Evolutionary conservation across 192 early-diverging fungal species (phyloP), one percentile per base, ranked within the genome.

Genomic region (Coemansia sp.): DNA sequence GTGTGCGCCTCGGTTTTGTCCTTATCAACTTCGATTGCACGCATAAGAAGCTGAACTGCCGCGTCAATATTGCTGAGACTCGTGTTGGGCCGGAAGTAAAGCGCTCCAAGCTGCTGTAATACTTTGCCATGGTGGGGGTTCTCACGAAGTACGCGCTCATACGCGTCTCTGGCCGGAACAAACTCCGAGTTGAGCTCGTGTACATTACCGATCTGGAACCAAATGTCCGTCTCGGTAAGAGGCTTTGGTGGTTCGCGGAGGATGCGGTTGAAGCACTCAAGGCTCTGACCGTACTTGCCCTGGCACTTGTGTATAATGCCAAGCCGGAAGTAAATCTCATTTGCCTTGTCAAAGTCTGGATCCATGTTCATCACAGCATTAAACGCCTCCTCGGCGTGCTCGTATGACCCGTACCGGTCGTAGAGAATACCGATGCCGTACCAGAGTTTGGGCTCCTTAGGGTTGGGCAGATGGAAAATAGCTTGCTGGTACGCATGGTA

Each of bases 361-460:
- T 98, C 95, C 91, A 97, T 94, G 51, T 88, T 85, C 83, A 99
- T 93, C 19, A 96, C 97, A 1, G 94, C 93, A 1, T 92, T 84
- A 67, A 98, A 98, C 0, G 96, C 96, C 71, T 98, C 96, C 68
- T 98, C 95, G 7, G 98, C 98, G 73, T 95, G 92, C 62, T 99
- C 95, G 46, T 93, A 91, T 4, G 95, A 98, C 17, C 95, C 95
- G 69, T 97, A 99, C 31, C 95, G 90, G 73, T 98, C 96, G 70
- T 99, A 98, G 7, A 98, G 83, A 65, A 97, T 98, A 34, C 95
- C 98, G 53, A 98, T 98, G 10, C 96, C 96, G 69, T 98, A 99
- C 98, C 98, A 99, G 31, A 99, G 88, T 75, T 97, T 96, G 6
- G 96, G 95, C 70, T 98, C 98, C 91, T 94, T 95, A 46, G 94